These are phyloP conservation scores for Backusella luteola DNA, from an alignment of 192 early-diverging fungal species.

Conservation along the genomic window DNA sequence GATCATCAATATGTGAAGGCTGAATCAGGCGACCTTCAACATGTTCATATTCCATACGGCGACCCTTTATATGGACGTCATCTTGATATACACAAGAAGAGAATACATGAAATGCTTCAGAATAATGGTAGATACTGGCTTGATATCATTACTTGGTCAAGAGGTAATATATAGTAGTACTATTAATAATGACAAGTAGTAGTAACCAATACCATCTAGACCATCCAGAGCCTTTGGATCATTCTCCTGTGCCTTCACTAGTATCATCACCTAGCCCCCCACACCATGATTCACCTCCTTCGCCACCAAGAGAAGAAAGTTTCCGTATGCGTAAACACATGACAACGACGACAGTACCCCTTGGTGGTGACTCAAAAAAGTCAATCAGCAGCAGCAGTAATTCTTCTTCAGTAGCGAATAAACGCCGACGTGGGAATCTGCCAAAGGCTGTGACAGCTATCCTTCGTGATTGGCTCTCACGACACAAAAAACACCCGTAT, in stretches of 20 bases:
- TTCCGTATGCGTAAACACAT: not conserved
- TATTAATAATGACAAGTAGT: not conserved
- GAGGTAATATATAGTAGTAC: not conserved
- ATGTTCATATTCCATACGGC: conserved; percentile 26
- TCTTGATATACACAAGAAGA: conserved; percentile 28
- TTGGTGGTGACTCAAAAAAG: conserved; percentile 10
- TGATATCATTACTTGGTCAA: conserved; percentile 19
- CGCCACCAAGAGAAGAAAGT: conserved; percentile 8
- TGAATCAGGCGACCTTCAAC: conserved; percentile 21
- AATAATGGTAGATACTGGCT: conserved; percentile 34
- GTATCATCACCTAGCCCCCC: conserved; percentile 21
- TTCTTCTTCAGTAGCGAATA: conserved; percentile 12
- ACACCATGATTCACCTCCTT: conserved; percentile 1
- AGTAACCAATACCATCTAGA: not conserved
- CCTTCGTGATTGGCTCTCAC: conserved; percentile 43
- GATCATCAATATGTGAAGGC: conserved; percentile 33
- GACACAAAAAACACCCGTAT: conserved; percentile 50
- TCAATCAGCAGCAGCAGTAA: not conserved
- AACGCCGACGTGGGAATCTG: conserved; percentile 37
- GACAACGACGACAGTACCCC: not conserved
- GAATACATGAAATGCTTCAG: conserved; percentile 32
- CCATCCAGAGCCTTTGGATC: conserved; percentile 7
- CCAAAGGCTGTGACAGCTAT: conserved; percentile 41
- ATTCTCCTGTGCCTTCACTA: conserved; percentile 18
- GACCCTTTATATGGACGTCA: conserved; percentile 28